Percentiles rank a stretch among this genome's conserved stretches.
Evolutionary conservation across 306 rosid genomes (phyloP).

Genomic region (Potentilla sterilis): DNA sequence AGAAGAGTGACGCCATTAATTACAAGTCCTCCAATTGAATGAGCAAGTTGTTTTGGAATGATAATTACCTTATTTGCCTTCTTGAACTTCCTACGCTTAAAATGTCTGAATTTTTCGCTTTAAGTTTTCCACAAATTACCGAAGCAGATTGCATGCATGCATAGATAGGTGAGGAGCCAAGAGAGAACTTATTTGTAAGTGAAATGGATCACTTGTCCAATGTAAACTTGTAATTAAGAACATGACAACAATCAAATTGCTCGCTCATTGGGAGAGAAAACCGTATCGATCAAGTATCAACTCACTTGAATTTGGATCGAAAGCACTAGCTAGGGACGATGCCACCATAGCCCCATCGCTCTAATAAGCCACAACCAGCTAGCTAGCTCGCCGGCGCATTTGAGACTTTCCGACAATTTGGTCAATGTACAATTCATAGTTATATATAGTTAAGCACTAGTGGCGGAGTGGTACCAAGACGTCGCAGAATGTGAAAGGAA

Average conservation of each 20-base stretch:
- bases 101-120: not conserved
- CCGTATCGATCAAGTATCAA: not conserved
- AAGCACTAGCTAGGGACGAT: not conserved
- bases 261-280: not conserved
- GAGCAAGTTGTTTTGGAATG: not conserved
- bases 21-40: not conserved
- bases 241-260: too few species aligned
- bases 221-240: too few species aligned
- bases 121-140: not conserved
- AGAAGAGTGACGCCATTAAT: not conserved
- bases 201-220: not conserved
- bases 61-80: not conserved
- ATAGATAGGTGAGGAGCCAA: not conserved
- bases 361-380: not conserved
- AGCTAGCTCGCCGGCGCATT: conserved; percentile 1
- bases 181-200: not conserved
- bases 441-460: not conserved
- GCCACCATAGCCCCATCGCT: not conserved
- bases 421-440: not conserved
- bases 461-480: conserved; percentile 8
- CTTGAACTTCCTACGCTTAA: not conserved
- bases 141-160: not conserved
- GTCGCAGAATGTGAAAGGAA: conserved; percentile 15
- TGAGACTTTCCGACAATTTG: not conserved
- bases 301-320: not conserved